phyloP scores from a whole-genome alignment of 805 yeast genomes.

The Jamesozyma hellenica region DNA sequence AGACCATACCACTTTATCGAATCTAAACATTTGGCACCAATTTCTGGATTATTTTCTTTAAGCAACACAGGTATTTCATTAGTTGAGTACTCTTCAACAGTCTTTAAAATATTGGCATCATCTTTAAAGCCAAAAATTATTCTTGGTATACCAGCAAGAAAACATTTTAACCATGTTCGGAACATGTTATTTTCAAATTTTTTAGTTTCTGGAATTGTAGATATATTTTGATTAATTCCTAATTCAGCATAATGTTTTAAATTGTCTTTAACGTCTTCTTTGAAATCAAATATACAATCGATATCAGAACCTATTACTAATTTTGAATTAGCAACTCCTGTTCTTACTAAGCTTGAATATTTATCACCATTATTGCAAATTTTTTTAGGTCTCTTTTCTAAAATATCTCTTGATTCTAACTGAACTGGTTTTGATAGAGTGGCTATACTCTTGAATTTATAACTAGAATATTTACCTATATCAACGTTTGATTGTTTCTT shows the following conservation, averaged over 20 bases:
- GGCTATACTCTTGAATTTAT: slow-evolving; percentile 74
- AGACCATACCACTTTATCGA: slow-evolving; percentile 84
- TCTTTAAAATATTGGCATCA: slow-evolving; percentile 48
- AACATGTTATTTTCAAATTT: slow-evolving; percentile 69
- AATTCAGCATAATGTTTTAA: slow-evolving; percentile 74
- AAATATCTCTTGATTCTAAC: slow-evolving; percentile 48
- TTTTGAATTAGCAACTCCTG: slow-evolving; percentile 69
- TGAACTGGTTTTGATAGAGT: slow-evolving; percentile 73
- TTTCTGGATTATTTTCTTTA: slow-evolving; percentile 35
- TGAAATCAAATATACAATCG: slow-evolving; percentile 80
- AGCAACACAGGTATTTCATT: slow-evolving; percentile 67
- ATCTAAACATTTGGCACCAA: slow-evolving; percentile 59
- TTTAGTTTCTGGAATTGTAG: slow-evolving; percentile 45
- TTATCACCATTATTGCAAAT: slow-evolving; percentile 66
- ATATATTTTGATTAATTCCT: slow-evolving; percentile 56
- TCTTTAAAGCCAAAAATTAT: slow-evolving; percentile 83
- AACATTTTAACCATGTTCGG: slow-evolving; percentile 88
- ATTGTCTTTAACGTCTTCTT: slow-evolving; percentile 38
- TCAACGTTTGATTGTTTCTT: slow-evolving; percentile 10
- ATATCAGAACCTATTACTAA: slow-evolving; percentile 80
- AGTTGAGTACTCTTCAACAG: slow-evolving; percentile 67
- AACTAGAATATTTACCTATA: slow-evolving; percentile 52
- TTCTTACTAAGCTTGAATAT: slow-evolving; percentile 66
- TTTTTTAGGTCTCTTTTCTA: slow-evolving; percentile 55
- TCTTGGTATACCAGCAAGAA: slow-evolving; percentile 72